Base-by-base conservation (phyloP, 1,139 yeast species). In the Pichia sp. region DNA sequence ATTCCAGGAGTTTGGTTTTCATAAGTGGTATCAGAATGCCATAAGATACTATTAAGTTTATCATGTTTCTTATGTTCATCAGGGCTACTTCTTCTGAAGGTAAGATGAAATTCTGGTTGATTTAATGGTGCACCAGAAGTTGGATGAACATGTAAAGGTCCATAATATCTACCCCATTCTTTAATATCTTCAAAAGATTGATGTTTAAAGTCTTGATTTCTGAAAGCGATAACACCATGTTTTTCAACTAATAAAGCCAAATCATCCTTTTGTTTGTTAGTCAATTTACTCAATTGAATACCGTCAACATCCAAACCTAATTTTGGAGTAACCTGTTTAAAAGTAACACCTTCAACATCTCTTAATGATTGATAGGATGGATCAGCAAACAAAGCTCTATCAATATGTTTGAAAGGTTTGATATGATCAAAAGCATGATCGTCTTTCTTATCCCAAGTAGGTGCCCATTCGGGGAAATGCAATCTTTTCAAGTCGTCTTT, bases 11-110 rank as follows among this genome's bases (percentile, higher is more conserved):
- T 84, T 57, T 79, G 85, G 43, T 68, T 64, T 57, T 81, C 88
- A 56, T 78, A 81, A 25, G 83, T 70, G 30, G 77, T 80, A 57
- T 81, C 89, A 0, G 82, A 69, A 59, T 82, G 89, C 80, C 82
- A 80, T 7, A 55, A 55, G 34, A 68, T 39, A 35, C 66, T 63
- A 38, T 65, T 61, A 30, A 57, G 61, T 46, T 62, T 63, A 19
- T 58, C 57, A 18, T 63, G 60, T 37, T 64, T 58, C 31, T 63
- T 55, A 24, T 56, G 55, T 46, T 64, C 62, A 20, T 52, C 51
- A 22, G 62, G 65, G 52, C 69, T 70, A 20, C 75, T 70, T 51
- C 75, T 66, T 49, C 78, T 68, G 60, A 71, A 78, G 15, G 78
- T 77, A 38, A 79, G 63, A 54, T 80, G 88, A 49, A 81, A 66